Base-by-base conservation (phyloP, 805 yeast genomes). In the Wickerhamiella brachini region DNA sequence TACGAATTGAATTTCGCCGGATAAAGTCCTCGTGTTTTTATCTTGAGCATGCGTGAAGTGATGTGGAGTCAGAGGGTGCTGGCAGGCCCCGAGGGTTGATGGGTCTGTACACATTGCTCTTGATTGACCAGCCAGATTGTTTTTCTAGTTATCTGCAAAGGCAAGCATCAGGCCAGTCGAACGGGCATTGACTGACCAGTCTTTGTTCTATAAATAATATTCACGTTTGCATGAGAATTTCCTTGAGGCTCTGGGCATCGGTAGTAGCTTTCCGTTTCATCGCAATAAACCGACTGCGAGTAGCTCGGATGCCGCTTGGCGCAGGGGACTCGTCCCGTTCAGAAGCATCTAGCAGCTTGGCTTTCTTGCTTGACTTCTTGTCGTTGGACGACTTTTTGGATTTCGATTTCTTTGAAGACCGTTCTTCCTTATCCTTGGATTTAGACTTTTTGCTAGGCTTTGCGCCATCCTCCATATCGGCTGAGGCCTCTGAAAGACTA, bases 241-340 rank as follows among this genome's bases (percentile, higher is more conserved):
- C 97, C 59, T 85, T 87, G 55, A 90, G 73, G 13, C 95, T 88
- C 65, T 86, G 81, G 2, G 83, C 76, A 64, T 90, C 97, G 80
- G 83, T 78, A 0, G 89, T 87, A 1, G 97, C 90, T 10, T 95
- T 93, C 60, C 93, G 76, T 65, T 90, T 90, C 65, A 88, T 95
- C 57, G 76, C 82, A 51, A 90, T 89, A 82, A 87, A 89, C 65
- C 78, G 82, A 21, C 94, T 81, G 65, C 97, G 77, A 3, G 84
- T 84, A 1, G 94, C 81, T 47, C 79, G 64, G 60, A 84, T 73
- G n/a, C 82, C 75, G 12, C 75, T 58, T 1, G 76, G 68, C 1
- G 68, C 69, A 6, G 72, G 66, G 7, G 48, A 18, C 2, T 42
- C 38, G 12, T 41, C 45, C 26, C 44, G 38, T 31, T 24, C 43